Evolutionary conservation across 208 protist genomes (phyloP).

Genomic region (Leishmania arabica): DNA sequence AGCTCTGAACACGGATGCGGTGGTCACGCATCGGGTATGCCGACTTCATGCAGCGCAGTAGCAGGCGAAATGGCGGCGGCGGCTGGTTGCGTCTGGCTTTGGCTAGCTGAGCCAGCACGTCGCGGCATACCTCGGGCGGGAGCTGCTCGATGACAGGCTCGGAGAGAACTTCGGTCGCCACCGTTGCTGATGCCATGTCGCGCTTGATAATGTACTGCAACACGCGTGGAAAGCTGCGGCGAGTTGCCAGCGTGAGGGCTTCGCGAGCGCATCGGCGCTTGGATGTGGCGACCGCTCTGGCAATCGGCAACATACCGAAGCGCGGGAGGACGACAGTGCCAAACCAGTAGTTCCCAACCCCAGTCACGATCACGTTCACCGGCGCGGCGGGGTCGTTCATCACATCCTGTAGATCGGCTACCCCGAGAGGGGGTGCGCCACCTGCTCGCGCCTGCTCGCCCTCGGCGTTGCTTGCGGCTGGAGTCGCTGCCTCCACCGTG

Average conservation of each 20-base stretch:
- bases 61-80: conserved; percentile 34
- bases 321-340: conserved; percentile 63
- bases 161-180: conserved; percentile 57
- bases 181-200: conserved; percentile 45
- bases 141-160: conserved; percentile 68
- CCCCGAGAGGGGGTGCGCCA: neutral
- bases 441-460: neutral
- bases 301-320: conserved; percentile 60
- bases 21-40: conserved; percentile 44
- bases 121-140: conserved; percentile 42
- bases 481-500: neutral
- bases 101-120: conserved; percentile 39
- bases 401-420: neutral
- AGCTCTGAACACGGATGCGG: conserved; percentile 68
- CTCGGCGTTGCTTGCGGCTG: neutral
- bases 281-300: conserved; percentile 56
- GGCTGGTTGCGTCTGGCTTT: neutral
- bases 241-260: conserved; percentile 74
- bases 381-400: conserved; percentile 6
- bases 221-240: conserved; percentile 62
- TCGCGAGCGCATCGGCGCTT: conserved; percentile 60
- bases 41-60: conserved; percentile 33
- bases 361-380: conserved; percentile 49
- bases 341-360: conserved; percentile 79
- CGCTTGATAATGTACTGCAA: conserved; percentile 61